These are phyloP conservation scores for Lentinula aciculospora DNA, from an alignment of 768 basidiomycete genomes.

Conservation along the genomic window DNA sequence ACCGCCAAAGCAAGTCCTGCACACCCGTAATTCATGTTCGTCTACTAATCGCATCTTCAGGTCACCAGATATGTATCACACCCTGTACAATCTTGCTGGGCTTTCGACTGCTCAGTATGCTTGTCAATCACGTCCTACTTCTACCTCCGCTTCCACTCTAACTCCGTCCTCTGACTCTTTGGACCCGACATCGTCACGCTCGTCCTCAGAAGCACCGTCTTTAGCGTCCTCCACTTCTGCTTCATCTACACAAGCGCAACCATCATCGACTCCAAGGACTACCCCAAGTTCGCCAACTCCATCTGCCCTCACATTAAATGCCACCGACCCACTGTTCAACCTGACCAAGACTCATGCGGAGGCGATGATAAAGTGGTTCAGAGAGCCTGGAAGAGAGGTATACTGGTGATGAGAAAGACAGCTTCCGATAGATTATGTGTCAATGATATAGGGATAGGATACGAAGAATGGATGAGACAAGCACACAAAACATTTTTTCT, in stretches of 20 bases:
- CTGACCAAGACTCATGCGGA: constrained; percentile 64
- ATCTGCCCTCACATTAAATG: constrained; percentile 45
- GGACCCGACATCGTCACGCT: not conserved
- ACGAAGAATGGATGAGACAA: too few species aligned
- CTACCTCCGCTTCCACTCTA: not conserved
- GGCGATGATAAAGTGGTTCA: constrained; percentile 63
- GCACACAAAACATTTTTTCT: too few species aligned
- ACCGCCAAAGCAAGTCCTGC: constrained; percentile 74
- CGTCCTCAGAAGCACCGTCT: not conserved
- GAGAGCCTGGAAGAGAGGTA: not conserved
- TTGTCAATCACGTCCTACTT: not conserved
- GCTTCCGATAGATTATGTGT: too few species aligned
- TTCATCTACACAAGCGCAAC: not conserved
- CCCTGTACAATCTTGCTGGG: constrained; percentile 87
- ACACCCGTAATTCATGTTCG: not conserved
- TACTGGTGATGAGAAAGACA: not conserved
- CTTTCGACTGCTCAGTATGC: constrained; percentile 82
- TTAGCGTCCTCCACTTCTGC: not conserved
- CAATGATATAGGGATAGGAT: too few species aligned
- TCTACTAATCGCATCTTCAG: constrained; percentile 28
- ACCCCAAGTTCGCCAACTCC: not conserved
- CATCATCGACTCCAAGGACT: not conserved
- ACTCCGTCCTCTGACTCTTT: not conserved
- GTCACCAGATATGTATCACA: constrained; percentile 92
- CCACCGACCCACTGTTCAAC: constrained; percentile 77